phyloP scores from a whole-genome alignment of 306 rosid species.

The Prunus armeniaca region DNA sequence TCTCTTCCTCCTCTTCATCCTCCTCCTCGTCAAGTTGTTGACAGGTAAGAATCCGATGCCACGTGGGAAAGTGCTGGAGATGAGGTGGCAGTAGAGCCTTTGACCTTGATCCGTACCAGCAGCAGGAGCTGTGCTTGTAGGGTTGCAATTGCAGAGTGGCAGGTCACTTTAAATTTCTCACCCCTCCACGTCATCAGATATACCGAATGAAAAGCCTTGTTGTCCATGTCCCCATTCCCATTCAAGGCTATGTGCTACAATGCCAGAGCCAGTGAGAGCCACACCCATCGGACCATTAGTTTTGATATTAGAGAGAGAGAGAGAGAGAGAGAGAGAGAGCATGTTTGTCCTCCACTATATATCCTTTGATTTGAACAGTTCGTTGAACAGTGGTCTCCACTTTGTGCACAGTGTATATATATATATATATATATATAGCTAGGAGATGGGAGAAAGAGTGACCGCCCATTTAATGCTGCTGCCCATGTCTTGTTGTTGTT shows the following conservation, averaged over 20 bases:
- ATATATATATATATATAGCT: no score
- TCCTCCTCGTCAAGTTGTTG: slow-evolving; percentile 6
- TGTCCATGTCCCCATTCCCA: not conserved
- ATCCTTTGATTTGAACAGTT: no score
- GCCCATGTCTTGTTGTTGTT: not conserved
- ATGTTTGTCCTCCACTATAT: no score
- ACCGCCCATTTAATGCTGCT: no score
- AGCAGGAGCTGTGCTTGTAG: no score
- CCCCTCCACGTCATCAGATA: not conserved
- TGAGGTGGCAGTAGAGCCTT: not conserved
- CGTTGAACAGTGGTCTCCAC: no score
- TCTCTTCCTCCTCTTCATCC: no score
- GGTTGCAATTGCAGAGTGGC: not conserved
- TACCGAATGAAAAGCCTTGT: not conserved
- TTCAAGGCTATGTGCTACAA: not conserved
- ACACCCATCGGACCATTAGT: not conserved
- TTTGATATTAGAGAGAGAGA: not conserved
- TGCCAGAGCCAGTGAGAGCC: not conserved
- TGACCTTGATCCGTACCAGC: slow-evolving; percentile 25
- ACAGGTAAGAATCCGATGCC: not conserved
- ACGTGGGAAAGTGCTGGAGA: not conserved
- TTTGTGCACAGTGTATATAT: no score
- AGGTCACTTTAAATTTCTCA: not conserved
- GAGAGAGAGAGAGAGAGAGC: no score
- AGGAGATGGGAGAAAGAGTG: not conserved